These are phyloP conservation scores for Aspergillus quadrilineatus DNA, from an alignment of 2,329 filamentous ascomycete species.

Conservation along the genomic window DNA sequence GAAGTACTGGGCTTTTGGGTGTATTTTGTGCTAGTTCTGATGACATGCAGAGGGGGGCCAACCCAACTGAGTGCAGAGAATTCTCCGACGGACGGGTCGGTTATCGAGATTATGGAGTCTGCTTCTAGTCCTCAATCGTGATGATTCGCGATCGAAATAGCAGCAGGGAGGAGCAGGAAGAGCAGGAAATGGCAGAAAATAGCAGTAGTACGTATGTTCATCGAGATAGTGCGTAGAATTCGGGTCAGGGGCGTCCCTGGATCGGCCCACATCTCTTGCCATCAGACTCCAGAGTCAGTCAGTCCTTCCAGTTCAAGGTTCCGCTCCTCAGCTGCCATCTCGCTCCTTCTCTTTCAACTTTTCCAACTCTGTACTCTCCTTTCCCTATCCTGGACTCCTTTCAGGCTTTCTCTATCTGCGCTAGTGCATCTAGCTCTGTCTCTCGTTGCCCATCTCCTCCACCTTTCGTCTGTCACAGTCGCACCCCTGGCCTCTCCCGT, in stretches of 20 bases:
- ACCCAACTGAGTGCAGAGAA: neutral
- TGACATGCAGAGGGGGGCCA: slow-evolving; percentile 1
- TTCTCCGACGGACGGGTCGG: neutral
- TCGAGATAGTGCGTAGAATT: neutral
- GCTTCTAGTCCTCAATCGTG: too few relatives aligned
- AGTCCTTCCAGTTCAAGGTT: too few relatives aligned
- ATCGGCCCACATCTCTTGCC: neutral
- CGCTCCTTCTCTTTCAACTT: neutral
- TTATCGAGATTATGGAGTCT: neutral
- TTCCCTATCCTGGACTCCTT: neutral
- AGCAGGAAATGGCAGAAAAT: too few relatives aligned
- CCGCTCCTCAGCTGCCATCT: neutral
- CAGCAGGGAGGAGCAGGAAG: too few relatives aligned
- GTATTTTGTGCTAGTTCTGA: neutral
- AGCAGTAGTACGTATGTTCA: neutral
- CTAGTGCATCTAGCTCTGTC: slow-evolving; percentile 7
- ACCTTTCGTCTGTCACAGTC: neutral
- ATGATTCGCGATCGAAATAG: too few relatives aligned
- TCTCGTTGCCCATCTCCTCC: slow-evolving; percentile 3
- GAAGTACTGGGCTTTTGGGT: too few relatives aligned
- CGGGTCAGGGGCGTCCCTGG: neutral
- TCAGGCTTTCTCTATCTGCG: neutral
- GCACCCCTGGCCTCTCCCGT: slow-evolving; percentile 2
- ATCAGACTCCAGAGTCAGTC: neutral
- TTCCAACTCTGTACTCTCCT: neutral